Percentiles rank a stretch among this genome's conserved stretches.
phyloP scores from a whole-genome alignment of 225 moss, liverwort and hornwort genomes.

The Bryoerythrophyllum caledonicum region DNA sequence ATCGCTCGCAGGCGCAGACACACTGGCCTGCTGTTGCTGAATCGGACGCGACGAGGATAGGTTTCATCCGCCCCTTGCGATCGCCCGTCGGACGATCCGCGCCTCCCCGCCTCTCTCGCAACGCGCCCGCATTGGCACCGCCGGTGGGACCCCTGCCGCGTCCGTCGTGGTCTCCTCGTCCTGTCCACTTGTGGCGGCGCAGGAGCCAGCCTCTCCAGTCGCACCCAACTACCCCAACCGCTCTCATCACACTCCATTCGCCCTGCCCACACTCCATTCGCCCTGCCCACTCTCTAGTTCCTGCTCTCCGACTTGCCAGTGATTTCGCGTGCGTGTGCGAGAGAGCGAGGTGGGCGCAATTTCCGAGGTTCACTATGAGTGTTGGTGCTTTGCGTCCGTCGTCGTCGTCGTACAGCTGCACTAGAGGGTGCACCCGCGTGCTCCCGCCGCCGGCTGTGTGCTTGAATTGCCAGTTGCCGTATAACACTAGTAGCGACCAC shows the following conservation, averaged over 20 bases:
- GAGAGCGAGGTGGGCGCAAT: no score
- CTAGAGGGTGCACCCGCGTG: slow-evolving; percentile 23
- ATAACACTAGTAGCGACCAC: slow-evolving; percentile 22
- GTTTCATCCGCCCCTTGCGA: no score
- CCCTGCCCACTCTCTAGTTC: not conserved
- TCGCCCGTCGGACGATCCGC: no score
- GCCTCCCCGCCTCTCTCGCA: no score
- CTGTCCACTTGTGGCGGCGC: slow-evolving; percentile 28
- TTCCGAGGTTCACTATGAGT: slow-evolving; percentile 26
- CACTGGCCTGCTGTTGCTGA: not conserved
- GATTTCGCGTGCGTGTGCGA: no score
- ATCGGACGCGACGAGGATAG: not conserved
- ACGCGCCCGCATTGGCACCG: not conserved
- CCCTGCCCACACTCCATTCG: not conserved
- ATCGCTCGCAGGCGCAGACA: no score
- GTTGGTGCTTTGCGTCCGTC: slow-evolving; percentile 10
- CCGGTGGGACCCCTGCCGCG: not conserved
- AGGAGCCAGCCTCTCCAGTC: no score
- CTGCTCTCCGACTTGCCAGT: no score
- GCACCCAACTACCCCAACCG: not conserved
- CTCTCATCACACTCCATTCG: not conserved
- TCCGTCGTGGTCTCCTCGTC: slow-evolving; percentile 6
- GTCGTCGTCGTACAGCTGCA: not conserved
- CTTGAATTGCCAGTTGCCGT: slow-evolving; percentile 44
- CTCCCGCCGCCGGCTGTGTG: slow-evolving; percentile 32